A percentile compares a stretch with the other conserved stretches of the same genome.
Evolutionary conservation across 108 stramenopile genomes (phyloP).

Genomic region (Thalassiosira profunda): DNA sequence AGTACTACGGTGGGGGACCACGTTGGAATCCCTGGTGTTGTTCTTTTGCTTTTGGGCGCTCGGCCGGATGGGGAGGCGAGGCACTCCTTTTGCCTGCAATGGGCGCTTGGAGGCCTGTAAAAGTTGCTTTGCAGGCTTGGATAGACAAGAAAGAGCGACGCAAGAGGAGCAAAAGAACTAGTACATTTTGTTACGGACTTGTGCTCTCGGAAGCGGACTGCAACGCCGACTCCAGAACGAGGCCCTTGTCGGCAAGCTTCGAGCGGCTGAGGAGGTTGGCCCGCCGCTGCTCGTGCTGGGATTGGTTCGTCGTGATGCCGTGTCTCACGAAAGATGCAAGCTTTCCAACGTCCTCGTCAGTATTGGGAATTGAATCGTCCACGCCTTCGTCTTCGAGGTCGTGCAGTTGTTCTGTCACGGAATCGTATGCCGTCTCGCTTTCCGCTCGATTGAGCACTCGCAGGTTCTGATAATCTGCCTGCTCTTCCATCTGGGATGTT

Average conservation of each 20-base stretch:
- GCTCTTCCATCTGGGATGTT: neutral
- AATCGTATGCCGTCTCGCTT: neutral
- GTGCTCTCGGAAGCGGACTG: neutral
- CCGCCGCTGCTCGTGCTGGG: constrained; percentile 3
- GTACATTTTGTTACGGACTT: neutral
- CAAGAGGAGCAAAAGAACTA: too few relatives aligned
- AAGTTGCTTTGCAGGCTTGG: too few relatives aligned
- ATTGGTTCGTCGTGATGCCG: constrained; percentile 14
- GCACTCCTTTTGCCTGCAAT: too few relatives aligned
- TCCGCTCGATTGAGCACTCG: constrained; percentile 3
- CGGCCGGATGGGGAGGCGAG: too few relatives aligned
- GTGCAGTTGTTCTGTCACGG: neutral
- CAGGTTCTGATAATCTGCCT: constrained; percentile 1
- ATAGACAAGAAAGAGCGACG: too few relatives aligned
- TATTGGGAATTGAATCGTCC: neutral
- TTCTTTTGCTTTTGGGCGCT: constrained; percentile 43
- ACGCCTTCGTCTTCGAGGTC: neutral
- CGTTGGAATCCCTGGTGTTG: constrained; percentile 59
- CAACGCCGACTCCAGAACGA: constrained; percentile 14
- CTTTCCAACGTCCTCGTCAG: neutral
- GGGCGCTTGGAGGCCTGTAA: too few relatives aligned
- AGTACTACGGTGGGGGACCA: constrained; percentile 50
- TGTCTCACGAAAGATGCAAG: constrained; percentile 2
- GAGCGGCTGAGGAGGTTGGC: constrained; percentile 6
- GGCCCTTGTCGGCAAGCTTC: constrained; percentile 9